phyloP scores from a whole-genome alignment of 345 rosid genomes.

The Gossypium turneri region DNA sequence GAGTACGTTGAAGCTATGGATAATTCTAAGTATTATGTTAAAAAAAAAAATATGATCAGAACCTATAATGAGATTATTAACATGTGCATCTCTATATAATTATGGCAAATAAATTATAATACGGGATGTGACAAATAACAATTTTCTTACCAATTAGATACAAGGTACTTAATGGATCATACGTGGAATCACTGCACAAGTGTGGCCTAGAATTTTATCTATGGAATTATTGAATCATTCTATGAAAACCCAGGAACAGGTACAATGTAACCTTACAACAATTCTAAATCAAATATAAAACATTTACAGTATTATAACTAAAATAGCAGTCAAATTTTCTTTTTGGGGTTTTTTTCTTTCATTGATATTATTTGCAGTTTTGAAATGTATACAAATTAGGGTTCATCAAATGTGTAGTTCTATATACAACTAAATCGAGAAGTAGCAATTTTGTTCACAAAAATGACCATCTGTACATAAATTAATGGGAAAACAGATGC shows the following conservation, averaged over 20 bases:
- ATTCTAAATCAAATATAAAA: background rate
- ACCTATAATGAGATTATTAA: too few species aligned
- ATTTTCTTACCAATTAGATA: background rate
- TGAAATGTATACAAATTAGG: background rate
- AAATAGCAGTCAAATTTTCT: background rate
- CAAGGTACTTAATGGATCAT: too few species aligned
- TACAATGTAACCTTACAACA: too few species aligned
- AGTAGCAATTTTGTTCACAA: conserved; percentile 11
- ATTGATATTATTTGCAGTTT: background rate
- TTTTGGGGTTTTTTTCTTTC: background rate
- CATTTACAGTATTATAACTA: background rate
- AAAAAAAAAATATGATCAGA: too few species aligned
- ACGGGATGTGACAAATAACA: background rate
- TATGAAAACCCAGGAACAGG: too few species aligned
- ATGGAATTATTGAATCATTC: too few species aligned
- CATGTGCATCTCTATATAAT: too few species aligned
- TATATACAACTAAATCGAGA: conserved; percentile 29
- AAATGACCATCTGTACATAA: conserved; percentile 27
- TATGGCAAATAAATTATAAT: too few species aligned
- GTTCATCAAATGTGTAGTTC: conserved; percentile 12
- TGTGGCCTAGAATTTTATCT: too few species aligned
- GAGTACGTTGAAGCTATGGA: rapidly evolving
- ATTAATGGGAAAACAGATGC: conserved; percentile 13
- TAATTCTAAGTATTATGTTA: too few species aligned
- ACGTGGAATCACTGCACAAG: background rate